Evolutionary conservation across 306 rosid species (phyloP), one percentile per base, ranked within the genome.

Genomic region (Hippophae tibetana): DNA sequence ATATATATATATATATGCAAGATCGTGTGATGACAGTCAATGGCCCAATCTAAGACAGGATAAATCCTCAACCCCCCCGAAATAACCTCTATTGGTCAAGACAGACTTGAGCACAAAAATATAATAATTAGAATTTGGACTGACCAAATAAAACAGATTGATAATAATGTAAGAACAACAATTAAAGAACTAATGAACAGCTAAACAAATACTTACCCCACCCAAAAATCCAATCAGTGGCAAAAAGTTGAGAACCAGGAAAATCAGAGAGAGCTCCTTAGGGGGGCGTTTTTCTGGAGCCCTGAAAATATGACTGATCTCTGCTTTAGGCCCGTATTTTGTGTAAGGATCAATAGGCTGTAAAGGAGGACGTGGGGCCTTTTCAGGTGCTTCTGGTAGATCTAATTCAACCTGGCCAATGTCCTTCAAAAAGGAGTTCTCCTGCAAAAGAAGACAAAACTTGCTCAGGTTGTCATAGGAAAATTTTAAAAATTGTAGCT

Each of bases 361-460:
- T 13, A 66, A 55, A 69, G 99, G 99, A 72, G 89, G 95, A 58
- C 84, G 90, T 31, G 86, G 66, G 43, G 94, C 87, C 72, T 84
- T 93, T 76, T 86, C 97, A 60, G 95, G 97, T 72, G 95, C 90
- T 68, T 84, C 97, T 3, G 99, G 99, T 69, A 93, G 90, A 82
- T 93, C 99, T 72, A 93, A 73, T 61, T 88, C 94, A 5, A 93
- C 66, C 40, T 75, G 78, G 76, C 99, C 97, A 44, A 93, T 70
- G 47, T 61, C 78, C 71, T 58, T 69, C 6, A 86, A 72, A 85
- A 93, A 84, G 62, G 99, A 93, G 81, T 93, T 93, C 73, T 93
- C 99, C 99, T 93, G 89, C 64, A 64, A 56, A 65, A 73, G 40
- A 64, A 65, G 13, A 46, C 69, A 69, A 65, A 42, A 59, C 51